phyloP scores from a whole-genome alignment of 495 filamentous ascomycete species.

The Venustampulla echinocandica region DNA sequence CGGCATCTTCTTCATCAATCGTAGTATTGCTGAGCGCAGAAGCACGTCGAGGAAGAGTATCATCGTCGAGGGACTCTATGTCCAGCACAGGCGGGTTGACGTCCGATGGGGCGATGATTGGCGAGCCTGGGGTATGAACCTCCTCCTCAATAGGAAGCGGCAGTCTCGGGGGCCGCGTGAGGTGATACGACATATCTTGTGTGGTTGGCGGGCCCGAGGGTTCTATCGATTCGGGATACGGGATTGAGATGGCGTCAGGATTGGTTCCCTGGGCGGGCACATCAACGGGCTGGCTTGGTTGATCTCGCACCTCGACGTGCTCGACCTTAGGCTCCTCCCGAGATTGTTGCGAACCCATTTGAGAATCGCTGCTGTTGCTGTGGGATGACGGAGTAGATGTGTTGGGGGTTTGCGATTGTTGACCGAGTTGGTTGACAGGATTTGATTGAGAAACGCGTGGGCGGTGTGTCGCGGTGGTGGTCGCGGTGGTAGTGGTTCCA shows the following conservation, averaged over 20 bases:
- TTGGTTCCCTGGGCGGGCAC: slow-evolving; percentile 32
- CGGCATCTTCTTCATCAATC: slow-evolving; percentile 65
- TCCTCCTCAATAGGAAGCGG: slow-evolving; percentile 90
- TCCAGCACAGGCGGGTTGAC: slow-evolving; percentile 45
- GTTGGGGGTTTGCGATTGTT: slow-evolving; percentile 28
- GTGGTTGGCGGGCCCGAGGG: slow-evolving; percentile 27
- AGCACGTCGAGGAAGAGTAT: slow-evolving; percentile 43
- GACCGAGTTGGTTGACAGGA: slow-evolving; percentile 25
- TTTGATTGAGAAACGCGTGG: slow-evolving; percentile 26
- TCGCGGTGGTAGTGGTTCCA: slow-evolving; percentile 33
- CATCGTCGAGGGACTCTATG: slow-evolving; percentile 33
- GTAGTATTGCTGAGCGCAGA: slow-evolving; percentile 62
- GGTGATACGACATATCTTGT: slow-evolving; percentile 49
- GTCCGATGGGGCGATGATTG: slow-evolving; percentile 63
- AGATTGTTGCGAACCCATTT: slow-evolving; percentile 16
- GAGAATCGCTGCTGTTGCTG: slow-evolving; percentile 17
- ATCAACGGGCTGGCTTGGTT: slow-evolving; percentile 41
- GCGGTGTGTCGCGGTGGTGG: slow-evolving; percentile 30
- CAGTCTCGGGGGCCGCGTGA: slow-evolving; percentile 73
- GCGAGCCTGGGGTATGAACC: slow-evolving; percentile 74
- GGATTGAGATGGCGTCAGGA: slow-evolving; percentile 18
- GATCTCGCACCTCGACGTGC: slow-evolving; percentile 18
- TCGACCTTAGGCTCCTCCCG: slow-evolving; percentile 14
- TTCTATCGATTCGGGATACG: slow-evolving; percentile 25
- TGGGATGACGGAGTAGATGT: slow-evolving; percentile 10